These are phyloP conservation scores for Neurospora sp. DNA, from an alignment of 2,329 filamentous ascomycete species.

Conservation along the genomic window DNA sequence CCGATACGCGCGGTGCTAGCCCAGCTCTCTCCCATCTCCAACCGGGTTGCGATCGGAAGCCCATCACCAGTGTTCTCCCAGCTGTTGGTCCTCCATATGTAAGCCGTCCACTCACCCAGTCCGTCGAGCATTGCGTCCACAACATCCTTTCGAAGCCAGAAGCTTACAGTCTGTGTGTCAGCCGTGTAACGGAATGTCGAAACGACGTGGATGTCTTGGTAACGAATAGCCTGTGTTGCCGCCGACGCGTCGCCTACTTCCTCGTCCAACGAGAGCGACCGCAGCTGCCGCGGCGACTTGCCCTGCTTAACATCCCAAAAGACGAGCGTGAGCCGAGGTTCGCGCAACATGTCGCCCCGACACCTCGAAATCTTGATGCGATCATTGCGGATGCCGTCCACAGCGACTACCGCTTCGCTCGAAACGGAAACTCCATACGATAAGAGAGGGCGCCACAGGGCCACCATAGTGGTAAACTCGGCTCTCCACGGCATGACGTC, in stretches of 20 bases:
- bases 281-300: constrained; percentile 1
- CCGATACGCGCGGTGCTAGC: background rate
- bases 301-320: background rate
- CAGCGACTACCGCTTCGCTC: background rate
- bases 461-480: background rate
- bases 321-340: background rate
- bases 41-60: background rate
- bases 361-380: background rate
- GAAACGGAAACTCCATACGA: background rate
- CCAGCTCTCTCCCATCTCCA: background rate
- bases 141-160: background rate
- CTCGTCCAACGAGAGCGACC: background rate
- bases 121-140: background rate
- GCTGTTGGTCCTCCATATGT: background rate
- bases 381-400: background rate
- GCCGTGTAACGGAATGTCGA: background rate
- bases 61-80: background rate
- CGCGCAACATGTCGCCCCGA: background rate
- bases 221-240: background rate
- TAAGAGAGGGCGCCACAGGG: background rate
- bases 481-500: background rate
- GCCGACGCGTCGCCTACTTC: background rate
- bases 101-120: background rate
- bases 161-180: background rate
- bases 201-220: background rate